Percentiles rank a stretch among this genome's conserved stretches.
Conservation (phyloP, 495 filamentous ascomycete genomes). For the Hyaloscypha hepaticicola region DNA sequence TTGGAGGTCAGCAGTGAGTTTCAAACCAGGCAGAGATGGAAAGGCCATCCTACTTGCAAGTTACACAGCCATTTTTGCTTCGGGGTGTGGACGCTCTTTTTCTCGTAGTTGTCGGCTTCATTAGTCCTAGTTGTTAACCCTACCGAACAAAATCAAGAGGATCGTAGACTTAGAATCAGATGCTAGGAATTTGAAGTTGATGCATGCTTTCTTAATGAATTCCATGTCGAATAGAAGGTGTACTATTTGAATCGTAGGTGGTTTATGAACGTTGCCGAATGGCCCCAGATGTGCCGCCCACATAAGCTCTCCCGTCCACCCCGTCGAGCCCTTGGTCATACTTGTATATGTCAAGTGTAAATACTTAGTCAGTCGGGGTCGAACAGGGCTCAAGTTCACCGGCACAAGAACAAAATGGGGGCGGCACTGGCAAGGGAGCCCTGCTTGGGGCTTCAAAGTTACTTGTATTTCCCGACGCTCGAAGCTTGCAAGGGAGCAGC, state of each 20-base stretch:
- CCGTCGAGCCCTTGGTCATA: background rate
- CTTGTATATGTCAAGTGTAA: background rate
- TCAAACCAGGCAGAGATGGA: background rate
- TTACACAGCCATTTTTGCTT: conserved; percentile 24
- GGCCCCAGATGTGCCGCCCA: background rate
- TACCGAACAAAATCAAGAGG: background rate
- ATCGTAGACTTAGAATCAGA: background rate
- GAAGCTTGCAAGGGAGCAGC: background rate
- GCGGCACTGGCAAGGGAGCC: background rate
- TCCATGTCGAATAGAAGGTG: background rate
- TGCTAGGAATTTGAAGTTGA: background rate
- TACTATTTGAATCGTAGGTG: background rate
- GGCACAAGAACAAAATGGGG: background rate
- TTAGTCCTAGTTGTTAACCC: background rate
- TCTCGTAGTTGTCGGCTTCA: background rate
- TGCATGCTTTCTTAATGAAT: background rate
- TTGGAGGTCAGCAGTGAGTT: conserved; percentile 2
- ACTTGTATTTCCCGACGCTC: too few relatives aligned
- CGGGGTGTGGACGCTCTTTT: conserved; percentile 22
- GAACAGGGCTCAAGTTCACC: background rate
- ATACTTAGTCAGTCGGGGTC: background rate
- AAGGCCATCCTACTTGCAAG: conserved; percentile 22
- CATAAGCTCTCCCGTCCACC: background rate
- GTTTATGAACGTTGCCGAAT: background rate
- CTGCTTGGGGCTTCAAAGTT: too few relatives aligned